Base-by-base conservation (phyloP, 495 filamentous ascomycete species). In the Neurospora tetraspora region DNA sequence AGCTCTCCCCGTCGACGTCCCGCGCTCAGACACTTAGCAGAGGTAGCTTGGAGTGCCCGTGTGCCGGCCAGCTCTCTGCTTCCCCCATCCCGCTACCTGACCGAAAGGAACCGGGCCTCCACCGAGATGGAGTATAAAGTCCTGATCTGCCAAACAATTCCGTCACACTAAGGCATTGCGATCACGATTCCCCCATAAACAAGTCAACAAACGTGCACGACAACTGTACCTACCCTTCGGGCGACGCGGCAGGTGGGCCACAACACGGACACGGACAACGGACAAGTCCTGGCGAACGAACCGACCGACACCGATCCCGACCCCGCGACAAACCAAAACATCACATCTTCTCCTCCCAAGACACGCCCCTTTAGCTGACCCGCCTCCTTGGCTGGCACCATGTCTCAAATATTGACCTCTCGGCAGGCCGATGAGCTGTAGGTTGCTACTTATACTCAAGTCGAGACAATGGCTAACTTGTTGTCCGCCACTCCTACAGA, bases 391-490 rank as follows among this genome's bases (percentile, higher is more conserved):
- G 20, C 27, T 34, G 39, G 53, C 65, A 84, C 80, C 73, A 95
- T 94, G 93, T 89, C 88, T 83, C 88, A 91, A 77, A 84, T 94
- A 81, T 85, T 96, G 81, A 94, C 92, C 65, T 82, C 82, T 65
- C 88, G 92, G 75, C 93, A 96, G 86, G 92, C 93, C 74, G 93
- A 93, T 81, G 92, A 96, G 88, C 91, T 95, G 93, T 95, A 88
- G 80, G 89, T 85, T 18, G 6, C 68, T 31, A 16, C 23, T 16
- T 61, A 1, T 16, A 34, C 5, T 43, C 37, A n/a, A 40, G 45
- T 53, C 38, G 27, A 40, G 70, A 40, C 39, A 18, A 68, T 12
- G 37, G 72, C 75, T 77, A 73, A 76, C 76, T 69, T 23, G 40
- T n/a, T 39, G 47, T 14, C 45, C 40, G 9, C 43, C 47, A 31